These are phyloP conservation scores for Cetraspora pellucida DNA, from an alignment of 192 early-diverging fungal species.

Conservation along the genomic window DNA sequence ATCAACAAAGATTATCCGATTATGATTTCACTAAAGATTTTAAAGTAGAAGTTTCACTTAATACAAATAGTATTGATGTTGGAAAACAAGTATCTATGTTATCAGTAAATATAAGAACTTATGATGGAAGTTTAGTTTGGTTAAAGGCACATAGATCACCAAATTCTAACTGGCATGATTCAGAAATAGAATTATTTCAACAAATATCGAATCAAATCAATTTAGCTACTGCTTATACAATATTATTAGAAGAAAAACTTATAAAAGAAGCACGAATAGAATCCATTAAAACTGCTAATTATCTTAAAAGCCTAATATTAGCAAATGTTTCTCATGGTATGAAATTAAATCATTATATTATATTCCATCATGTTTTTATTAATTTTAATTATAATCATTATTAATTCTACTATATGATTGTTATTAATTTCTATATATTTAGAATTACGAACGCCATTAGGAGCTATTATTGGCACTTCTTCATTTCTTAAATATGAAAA, in stretches of 20 bases:
- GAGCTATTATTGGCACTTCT: conserved; percentile 47
- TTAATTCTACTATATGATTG: background rate
- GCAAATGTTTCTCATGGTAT: conserved; percentile 47
- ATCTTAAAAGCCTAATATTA: conserved; percentile 47
- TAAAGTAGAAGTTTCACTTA: no score
- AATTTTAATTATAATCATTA: no score
- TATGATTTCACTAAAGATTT: no score
- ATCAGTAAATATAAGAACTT: background rate
- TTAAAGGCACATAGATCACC: conserved; percentile 13
- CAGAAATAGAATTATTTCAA: conserved; percentile 42
- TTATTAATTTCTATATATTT: background rate
- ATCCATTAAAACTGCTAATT: conserved; percentile 43
- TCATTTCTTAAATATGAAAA: conserved; percentile 45
- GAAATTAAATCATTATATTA: background rate
- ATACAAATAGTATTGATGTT: background rate
- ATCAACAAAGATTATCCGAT: no score
- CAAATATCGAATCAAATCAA: conserved; percentile 48
- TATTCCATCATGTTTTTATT: background rate
- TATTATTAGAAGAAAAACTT: conserved; percentile 44
- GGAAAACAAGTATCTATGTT: background rate
- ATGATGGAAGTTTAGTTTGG: background rate
- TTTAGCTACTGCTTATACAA: conserved; percentile 43
- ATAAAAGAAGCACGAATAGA: conserved; percentile 46
- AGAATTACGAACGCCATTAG: conserved; percentile 42
- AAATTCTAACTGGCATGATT: conserved; percentile 35